Base-by-base conservation (phyloP, 345 rosid genomes). In the Eucalyptus sp. region DNA sequence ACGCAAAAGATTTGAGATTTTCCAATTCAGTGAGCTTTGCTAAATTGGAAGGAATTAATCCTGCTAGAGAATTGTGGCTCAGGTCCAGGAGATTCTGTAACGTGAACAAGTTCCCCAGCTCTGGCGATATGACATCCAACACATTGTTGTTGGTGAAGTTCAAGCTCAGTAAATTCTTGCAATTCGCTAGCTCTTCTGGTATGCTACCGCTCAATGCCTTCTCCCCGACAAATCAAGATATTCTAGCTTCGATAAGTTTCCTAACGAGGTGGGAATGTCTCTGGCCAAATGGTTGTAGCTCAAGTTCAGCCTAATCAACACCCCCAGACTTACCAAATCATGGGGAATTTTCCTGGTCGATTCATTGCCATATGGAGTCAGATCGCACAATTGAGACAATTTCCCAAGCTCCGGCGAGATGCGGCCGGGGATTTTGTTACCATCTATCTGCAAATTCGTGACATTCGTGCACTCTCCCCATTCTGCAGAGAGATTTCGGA, bases 51-150 rank as follows among this genome's bases (percentile, higher is more conserved):
- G 96, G 96, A 86, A 95, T 95, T 46, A 83, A 41, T 79, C 95
- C 96, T 10, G 95, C 93, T 86, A 96, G 92, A 27, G 90, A 92
- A 92, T 96, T 95, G 93, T 95, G 92, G 90, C 98, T 94, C 54
- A 95, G 94, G 87, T 95, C 96, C 85, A 94, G 87, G 43, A 90
- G 58, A 88, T 81, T 89, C 91, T 89, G 93, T 90, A 95, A 50
- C 16, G 51, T n/a, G 5, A 87, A 31, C 60, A 96, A 91, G 87
- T 91, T 92, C 16, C 94, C 95, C 1, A 95, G 88, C 90, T 92
- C 91, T 3, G 50, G 37, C 43, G 96, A 95, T 64, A 94, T 92
- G 87, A 87, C 89, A 37, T 96, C 96, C 6, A 91, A 92, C 62
- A 95, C 83, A 88, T 87, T 90, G 92, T 96, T 95, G 91, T 66